Conservation (phyloP, 345 rosid genomes). For the Gossypium raimondii region DNA sequence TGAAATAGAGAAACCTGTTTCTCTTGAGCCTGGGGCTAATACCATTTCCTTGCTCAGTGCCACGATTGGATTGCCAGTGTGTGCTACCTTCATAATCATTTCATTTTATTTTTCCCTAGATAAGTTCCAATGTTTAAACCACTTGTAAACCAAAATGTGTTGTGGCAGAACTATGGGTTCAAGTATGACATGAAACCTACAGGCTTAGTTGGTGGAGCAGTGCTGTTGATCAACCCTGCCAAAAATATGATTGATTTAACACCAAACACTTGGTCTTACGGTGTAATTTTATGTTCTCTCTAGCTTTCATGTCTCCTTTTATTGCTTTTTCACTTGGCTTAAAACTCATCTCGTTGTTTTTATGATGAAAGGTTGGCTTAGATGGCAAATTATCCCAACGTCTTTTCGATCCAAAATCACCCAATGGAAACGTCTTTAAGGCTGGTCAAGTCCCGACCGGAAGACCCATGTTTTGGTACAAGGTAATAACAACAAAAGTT, state of each 20-base stretch:
- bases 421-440: conserved; percentile 20
- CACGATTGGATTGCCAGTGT: conserved; percentile 53
- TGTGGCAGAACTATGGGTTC: conserved; percentile 28
- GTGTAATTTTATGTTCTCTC: neutral
- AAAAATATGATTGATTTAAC: conserved; percentile 18
- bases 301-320: conserved; percentile 23
- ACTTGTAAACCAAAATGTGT: neutral
- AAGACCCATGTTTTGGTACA: conserved; percentile 53
- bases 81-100: neutral
- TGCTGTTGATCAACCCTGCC: conserved; percentile 23
- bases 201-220: conserved; percentile 35
- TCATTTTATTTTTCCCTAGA: neutral
- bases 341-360: conserved; percentile 18
- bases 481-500: conserved; percentile 27
- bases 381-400: conserved; percentile 28
- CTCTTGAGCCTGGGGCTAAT: conserved; percentile 28
- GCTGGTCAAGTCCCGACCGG: conserved; percentile 26
- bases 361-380: conserved; percentile 41
- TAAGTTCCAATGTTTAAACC: neutral
- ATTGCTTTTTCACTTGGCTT: neutral
- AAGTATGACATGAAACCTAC: conserved; percentile 23
- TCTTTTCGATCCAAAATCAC: no score
- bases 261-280: conserved; percentile 21
- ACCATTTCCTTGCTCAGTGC: conserved; percentile 41
- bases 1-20: conserved; percentile 22